Evolutionary conservation across 202 grass and related monocot genomes (phyloP), one percentile per base, ranked within the genome.

Genomic region (Elaeis oleifera): DNA sequence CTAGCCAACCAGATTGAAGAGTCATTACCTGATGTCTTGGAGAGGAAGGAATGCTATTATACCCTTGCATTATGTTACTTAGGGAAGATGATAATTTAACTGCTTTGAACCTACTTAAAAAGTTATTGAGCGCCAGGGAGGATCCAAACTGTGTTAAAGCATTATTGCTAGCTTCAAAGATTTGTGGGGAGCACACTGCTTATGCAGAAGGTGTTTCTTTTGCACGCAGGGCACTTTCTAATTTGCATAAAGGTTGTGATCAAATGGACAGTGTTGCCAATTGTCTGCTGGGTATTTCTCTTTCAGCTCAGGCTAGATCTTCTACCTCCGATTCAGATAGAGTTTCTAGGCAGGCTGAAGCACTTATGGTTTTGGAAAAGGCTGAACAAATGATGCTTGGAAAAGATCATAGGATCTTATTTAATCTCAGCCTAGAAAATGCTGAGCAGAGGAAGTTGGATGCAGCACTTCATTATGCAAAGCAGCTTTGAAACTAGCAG

Each of bases 381-480:
- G 94, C 94, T 71, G 78, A 94, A 81, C 86, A 80, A 50, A 73
- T 67, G 51, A 74, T 83, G 60, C 56, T 52, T 18, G 78, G 66
- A 51, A 86, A 78, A 72, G 94, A 99, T 79, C 71, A 62, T 73
- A 68, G 74, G 51, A 74, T 75, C 73, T 44, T 89, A 50, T 81
- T 81, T 71, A 80, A 66, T 85, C 75, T 99, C 51, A 83, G 85
- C 58, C 70, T 94, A 74, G 94, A 89, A 83, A 68, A 80, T 75
- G 88, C 94, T 62, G 88, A 94, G 26, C 88, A 94, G 67, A 94
- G 94, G 75, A 99, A 99, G 67, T 70, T 99, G 81, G 85, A 94
- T 60, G 73, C 68, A 54, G 94, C 94, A 19, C 74, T 80, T 59
- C 80, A 72, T 63, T 99, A 87, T 68, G 82, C 85, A 6, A 99